Evolutionary conservation across 2,329 filamentous ascomycete species (phyloP).

Genomic region (Acephala macrosclerotiorum): DNA sequence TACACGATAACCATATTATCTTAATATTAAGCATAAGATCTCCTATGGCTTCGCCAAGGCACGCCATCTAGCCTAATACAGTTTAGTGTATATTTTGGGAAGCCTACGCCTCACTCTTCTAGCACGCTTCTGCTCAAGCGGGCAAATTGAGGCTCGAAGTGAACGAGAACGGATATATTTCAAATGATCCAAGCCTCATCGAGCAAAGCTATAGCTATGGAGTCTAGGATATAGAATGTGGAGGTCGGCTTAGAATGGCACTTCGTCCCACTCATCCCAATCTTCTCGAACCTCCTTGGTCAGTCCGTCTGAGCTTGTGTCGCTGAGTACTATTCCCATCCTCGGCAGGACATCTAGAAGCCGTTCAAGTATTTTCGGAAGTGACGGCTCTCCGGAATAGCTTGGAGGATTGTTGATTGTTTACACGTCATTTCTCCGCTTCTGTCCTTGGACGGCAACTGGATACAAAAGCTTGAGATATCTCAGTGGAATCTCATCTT

Average conservation of each 20-base stretch:
- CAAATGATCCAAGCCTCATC: slow-evolving; percentile 1
- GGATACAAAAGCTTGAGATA: slow-evolving; percentile 22
- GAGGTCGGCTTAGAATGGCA: slow-evolving; percentile 14
- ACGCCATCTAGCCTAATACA: slow-evolving; percentile 1
- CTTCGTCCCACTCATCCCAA: slow-evolving; percentile 1
- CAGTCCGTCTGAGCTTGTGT: slow-evolving; percentile 10
- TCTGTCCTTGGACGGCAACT: slow-evolving; percentile 8
- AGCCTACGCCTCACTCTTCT: neutral
- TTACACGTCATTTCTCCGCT: neutral
- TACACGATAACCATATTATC: neutral
- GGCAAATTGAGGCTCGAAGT: slow-evolving; percentile 1
- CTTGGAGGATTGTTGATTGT: slow-evolving; percentile 9
- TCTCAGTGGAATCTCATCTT: slow-evolving; percentile 21
- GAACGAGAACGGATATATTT: neutral
- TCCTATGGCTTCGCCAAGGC: neutral
- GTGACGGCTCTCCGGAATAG: slow-evolving; percentile 5
- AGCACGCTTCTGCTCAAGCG: neutral
- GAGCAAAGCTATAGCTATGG: neutral
- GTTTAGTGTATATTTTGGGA: slow-evolving; percentile 8
- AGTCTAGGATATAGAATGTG: slow-evolving; percentile 14
- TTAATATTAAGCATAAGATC: neutral
- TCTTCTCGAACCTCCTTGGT: slow-evolving; percentile 12
- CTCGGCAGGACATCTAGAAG: neutral
- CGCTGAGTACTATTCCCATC: slow-evolving; percentile 10
- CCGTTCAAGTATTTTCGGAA: slow-evolving; percentile 21